A percentile compares a stretch with the other conserved stretches of the same genome.
phyloP scores from a whole-genome alignment of 129 eudicot genomes.

The Flaveria trinervia region DNA sequence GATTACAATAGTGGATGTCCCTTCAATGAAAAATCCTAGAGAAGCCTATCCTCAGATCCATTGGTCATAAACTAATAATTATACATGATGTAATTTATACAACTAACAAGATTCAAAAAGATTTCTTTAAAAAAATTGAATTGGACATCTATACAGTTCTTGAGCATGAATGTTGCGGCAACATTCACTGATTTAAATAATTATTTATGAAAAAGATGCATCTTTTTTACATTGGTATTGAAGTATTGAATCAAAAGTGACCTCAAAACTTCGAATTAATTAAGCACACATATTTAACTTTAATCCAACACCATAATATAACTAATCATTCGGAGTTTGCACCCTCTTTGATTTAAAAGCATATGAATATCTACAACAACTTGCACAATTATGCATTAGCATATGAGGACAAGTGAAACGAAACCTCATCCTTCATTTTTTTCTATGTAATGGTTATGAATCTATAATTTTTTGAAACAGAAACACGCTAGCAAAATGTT shows the following conservation, averaged over 20 bases:
- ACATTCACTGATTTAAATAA: neutral
- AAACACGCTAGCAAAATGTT: too few relatives aligned
- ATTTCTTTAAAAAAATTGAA: neutral
- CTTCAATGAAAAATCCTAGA: too few relatives aligned
- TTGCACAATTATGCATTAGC: too few relatives aligned
- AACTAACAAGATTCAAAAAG: neutral
- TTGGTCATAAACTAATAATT: too few relatives aligned
- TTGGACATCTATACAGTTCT: neutral
- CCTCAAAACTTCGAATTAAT: conserved; percentile 17
- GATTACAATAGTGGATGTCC: too few relatives aligned
- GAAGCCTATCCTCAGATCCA: too few relatives aligned
- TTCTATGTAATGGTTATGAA: too few relatives aligned
- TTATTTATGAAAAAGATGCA: neutral
- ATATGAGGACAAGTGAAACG: neutral
- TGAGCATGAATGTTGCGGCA: neutral
- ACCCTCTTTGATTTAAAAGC: neutral
- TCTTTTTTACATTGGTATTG: conserved; percentile 13
- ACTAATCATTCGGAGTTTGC: conserved; percentile 21
- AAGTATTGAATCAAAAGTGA: conserved; percentile 29
- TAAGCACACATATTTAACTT: conserved; percentile 30
- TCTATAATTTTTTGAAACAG: too few relatives aligned
- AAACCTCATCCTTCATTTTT: conserved; percentile 17
- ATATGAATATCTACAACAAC: too few relatives aligned
- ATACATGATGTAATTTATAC: too few relatives aligned
- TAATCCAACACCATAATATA: conserved; percentile 20